Percentiles rank a stretch among this genome's conserved stretches.
Conservation (phyloP, 2,329 filamentous ascomycete genomes). For the Nectriaceae sp. region DNA sequence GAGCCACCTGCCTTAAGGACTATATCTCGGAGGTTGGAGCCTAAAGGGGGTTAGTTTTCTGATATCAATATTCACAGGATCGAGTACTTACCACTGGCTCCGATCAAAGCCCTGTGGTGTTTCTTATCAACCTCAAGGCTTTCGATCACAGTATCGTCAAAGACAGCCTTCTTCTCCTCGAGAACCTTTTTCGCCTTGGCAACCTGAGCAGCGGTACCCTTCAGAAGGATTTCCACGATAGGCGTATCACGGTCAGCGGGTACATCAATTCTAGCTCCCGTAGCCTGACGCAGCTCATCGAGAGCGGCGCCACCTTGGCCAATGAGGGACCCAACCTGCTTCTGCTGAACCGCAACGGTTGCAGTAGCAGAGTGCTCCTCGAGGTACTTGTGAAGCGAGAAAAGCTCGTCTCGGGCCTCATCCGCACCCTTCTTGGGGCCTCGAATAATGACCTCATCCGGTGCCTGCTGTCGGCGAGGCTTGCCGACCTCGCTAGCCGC, state of each 20-base stretch:
- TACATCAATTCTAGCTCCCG: constrained; percentile 89
- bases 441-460: constrained; percentile 88
- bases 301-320: constrained; percentile 88
- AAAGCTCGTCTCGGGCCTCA: constrained; percentile 86
- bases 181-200: constrained; percentile 89
- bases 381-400: constrained; percentile 84
- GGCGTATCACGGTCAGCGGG: constrained; percentile 76
- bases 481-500: constrained; percentile 68
- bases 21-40: constrained; percentile 82
- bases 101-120: constrained; percentile 88
- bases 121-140: constrained; percentile 92
- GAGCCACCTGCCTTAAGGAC: constrained; percentile 87
- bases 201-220: constrained; percentile 89
- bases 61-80: background rate
- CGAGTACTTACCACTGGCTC: constrained; percentile 70
- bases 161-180: constrained; percentile 81
- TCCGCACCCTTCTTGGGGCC: constrained; percentile 93
- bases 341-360: constrained; percentile 83
- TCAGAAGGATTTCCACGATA: constrained; percentile 84
- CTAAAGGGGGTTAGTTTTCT: constrained; percentile 48
- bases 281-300: constrained; percentile 82
- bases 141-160: constrained; percentile 85
- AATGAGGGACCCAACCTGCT: constrained; percentile 91
- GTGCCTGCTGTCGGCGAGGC: constrained; percentile 69
- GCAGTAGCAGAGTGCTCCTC: constrained; percentile 83